These are phyloP conservation scores for Salvia miltiorrhiza DNA, from an alignment of 257 asterid species.

Conservation along the genomic window DNA sequence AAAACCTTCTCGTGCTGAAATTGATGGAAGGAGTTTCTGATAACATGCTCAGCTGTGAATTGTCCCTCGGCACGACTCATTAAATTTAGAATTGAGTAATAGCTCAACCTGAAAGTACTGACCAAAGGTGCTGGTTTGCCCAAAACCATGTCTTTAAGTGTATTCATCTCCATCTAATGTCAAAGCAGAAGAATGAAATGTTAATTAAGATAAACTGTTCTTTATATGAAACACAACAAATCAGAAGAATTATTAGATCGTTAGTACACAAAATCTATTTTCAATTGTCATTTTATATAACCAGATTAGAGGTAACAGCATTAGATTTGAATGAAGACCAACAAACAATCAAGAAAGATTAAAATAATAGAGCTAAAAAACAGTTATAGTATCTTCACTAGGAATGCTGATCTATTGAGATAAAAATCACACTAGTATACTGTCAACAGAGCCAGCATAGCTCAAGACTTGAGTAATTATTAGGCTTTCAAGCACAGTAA, in stretches of 20 bases:
- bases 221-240: background rate
- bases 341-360: background rate
- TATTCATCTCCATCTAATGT: slow-evolving; percentile 90
- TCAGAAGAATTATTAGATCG: background rate
- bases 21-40: slow-evolving; percentile 88
- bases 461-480: background rate
- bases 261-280: background rate
- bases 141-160: slow-evolving; percentile 92
- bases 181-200: slow-evolving; percentile 5
- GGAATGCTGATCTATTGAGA: background rate
- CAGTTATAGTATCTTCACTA: background rate
- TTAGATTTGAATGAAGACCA: background rate
- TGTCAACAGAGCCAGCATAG: background rate
- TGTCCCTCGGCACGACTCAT: slow-evolving; percentile 99
- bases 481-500: background rate
- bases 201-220: background rate
- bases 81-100: slow-evolving; percentile 86
- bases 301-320: slow-evolving; percentile 5
- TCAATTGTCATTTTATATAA: slow-evolving; percentile 4
- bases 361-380: background rate
- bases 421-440: background rate
- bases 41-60: slow-evolving; percentile 97
- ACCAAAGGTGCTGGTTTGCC: slow-evolving; percentile 96
- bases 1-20: slow-evolving; percentile 95
- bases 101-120: slow-evolving; percentile 97